A percentile compares a stretch with the other conserved stretches of the same genome.
These are phyloP conservation scores for Botrytis pseudocinerea DNA, from an alignment of 2,329 filamentous ascomycete species.

Conservation along the genomic window DNA sequence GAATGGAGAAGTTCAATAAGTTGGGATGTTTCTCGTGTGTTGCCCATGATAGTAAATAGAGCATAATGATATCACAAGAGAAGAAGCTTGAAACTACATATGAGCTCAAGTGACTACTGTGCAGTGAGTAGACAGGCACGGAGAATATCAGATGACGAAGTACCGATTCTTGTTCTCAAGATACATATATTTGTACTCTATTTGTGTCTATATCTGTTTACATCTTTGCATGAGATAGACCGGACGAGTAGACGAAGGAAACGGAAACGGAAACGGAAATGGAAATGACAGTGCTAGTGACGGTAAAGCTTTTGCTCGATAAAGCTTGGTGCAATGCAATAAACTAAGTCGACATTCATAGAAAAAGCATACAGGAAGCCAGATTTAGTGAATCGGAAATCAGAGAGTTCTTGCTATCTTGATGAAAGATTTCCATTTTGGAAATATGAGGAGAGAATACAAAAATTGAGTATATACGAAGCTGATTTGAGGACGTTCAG, in stretches of 20 bases:
- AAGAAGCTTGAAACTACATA: neutral
- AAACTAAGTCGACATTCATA: neutral
- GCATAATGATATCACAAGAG: neutral
- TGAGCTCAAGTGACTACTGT: neutral
- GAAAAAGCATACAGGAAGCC: neutral
- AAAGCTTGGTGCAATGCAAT: neutral
- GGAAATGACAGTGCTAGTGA: neutral
- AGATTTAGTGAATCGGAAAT: fast-evolving
- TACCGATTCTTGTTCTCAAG: neutral
- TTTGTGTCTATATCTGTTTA: neutral
- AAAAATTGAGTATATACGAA: neutral
- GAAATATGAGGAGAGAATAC: no score
- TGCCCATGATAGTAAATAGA: neutral
- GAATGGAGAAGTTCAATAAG: neutral
- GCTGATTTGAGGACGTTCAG: fast-evolving
- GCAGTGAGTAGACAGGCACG: fast-evolving
- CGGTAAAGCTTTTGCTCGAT: neutral
- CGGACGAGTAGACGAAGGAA: neutral
- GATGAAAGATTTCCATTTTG: neutral
- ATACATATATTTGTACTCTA: neutral
- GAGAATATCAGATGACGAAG: neutral
- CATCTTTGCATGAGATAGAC: neutral
- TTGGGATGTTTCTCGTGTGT: neutral
- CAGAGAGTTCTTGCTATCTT: neutral
- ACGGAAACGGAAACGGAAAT: no score